Conservation (phyloP, 129 eudicot genomes). For the Chrysanthemum lavandulifolium region DNA sequence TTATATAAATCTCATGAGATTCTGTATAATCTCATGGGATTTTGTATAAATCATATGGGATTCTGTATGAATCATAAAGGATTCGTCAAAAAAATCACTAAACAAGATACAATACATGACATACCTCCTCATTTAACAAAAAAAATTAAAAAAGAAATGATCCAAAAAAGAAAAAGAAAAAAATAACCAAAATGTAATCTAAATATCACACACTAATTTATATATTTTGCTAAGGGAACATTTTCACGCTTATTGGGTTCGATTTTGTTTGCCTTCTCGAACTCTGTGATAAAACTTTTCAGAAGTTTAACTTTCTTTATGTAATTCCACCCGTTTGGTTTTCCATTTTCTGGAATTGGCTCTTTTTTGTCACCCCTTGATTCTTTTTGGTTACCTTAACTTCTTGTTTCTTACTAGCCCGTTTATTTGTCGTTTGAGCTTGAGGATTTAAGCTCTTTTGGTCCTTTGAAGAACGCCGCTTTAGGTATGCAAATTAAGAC, state of each 20-base stretch:
- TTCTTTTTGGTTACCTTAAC: slow-evolving; percentile 15
- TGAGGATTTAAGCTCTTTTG: slow-evolving; percentile 32
- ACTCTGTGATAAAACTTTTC: slow-evolving; percentile 52
- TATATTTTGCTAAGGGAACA: slow-evolving; percentile 35
- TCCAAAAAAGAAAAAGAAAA: no score
- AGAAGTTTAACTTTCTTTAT: slow-evolving; percentile 50
- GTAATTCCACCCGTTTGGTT: slow-evolving; percentile 52
- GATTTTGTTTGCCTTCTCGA: slow-evolving; percentile 56
- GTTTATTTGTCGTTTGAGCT: slow-evolving; percentile 12
- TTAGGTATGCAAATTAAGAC: slow-evolving; percentile 35
- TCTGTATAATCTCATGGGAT: no score
- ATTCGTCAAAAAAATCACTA: no score
- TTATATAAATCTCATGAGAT: no score
- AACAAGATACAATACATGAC: no score
- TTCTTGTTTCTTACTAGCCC: slow-evolving; percentile 29
- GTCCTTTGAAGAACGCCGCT: slow-evolving; percentile 35
- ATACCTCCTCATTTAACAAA: no score
- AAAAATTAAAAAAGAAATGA: no score
- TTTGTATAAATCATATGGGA: no score
- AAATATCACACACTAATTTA: no score
- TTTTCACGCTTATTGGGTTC: slow-evolving; percentile 38
- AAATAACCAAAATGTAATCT: no score
- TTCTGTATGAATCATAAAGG: no score
- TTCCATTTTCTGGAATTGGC: slow-evolving; percentile 15
- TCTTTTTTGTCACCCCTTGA: slow-evolving; percentile 29